phyloP scores from a whole-genome alignment of 495 filamentous ascomycete genomes.

The Neurospora tetrasperma region DNA sequence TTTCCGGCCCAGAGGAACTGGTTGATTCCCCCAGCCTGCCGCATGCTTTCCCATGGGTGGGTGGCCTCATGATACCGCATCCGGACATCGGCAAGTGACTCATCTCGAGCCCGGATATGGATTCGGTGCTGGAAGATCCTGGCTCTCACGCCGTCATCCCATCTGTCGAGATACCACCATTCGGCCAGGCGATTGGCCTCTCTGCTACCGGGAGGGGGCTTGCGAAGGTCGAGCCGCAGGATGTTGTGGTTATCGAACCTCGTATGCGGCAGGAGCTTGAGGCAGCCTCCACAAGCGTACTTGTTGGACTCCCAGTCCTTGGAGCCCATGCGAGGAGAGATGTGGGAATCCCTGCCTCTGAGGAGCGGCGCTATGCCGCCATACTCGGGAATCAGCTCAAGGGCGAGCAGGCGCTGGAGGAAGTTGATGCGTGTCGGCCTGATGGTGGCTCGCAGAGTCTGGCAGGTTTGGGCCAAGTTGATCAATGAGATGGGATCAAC shows the following conservation, averaged over 20 bases:
- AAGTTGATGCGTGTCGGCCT: slow-evolving; percentile 8
- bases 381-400: slow-evolving; percentile 15
- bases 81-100: background rate
- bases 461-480: slow-evolving; percentile 9
- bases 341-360: background rate
- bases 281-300: slow-evolving; percentile 19
- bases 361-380: slow-evolving; percentile 16
- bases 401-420: slow-evolving; percentile 14
- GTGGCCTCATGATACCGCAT: background rate
- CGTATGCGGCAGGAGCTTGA: slow-evolving; percentile 16
- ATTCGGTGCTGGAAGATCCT: background rate
- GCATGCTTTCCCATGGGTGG: background rate
- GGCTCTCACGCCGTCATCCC: background rate
- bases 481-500: slow-evolving; percentile 15
- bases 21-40: background rate
- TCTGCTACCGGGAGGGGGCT: slow-evolving; percentile 13
- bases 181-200: slow-evolving; percentile 11
- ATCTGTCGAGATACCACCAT: slow-evolving; percentile 9
- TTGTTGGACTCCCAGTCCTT: slow-evolving; percentile 9
- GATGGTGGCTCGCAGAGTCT: slow-evolving; percentile 5
- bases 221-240: slow-evolving; percentile 8
- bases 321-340: slow-evolving; percentile 3
- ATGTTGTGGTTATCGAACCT: slow-evolving; percentile 18
- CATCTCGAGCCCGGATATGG: background rate
- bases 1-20: background rate